phyloP scores from a whole-genome alignment of 306 rosid genomes.

The Medicago arabica region DNA sequence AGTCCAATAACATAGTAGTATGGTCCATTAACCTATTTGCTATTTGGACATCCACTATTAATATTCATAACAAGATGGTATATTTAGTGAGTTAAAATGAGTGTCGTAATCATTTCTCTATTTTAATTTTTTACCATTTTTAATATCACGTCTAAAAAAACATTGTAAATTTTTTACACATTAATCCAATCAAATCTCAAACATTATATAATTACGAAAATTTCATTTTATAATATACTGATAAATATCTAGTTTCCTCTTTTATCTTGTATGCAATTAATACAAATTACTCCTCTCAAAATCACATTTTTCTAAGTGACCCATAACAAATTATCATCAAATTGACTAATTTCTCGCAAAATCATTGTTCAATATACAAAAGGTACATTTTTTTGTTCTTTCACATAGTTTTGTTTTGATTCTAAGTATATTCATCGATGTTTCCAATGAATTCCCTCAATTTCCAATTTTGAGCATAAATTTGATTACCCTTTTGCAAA shows the following conservation, averaged over 20 bases:
- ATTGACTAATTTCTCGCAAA: neutral
- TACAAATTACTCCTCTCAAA: neutral
- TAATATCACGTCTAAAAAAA: no score
- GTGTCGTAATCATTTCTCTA: no score
- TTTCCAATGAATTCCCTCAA: neutral
- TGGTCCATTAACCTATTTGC: no score
- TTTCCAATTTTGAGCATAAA: conserved; percentile 15
- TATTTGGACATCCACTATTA: no score
- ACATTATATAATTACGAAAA: no score
- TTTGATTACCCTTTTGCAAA: conserved; percentile 32
- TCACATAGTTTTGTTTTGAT: neutral
- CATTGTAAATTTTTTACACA: no score
- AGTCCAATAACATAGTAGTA: no score
- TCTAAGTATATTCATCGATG: conserved; percentile 4
- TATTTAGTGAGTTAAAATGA: no score
- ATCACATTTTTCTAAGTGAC: neutral
- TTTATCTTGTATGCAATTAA: neutral
- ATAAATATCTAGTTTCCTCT: neutral
- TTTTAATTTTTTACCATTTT: no score
- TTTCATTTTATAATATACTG: no score
- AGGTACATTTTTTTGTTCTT: neutral
- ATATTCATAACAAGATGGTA: no score
- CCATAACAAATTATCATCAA: neutral
- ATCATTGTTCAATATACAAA: conserved; percentile 12
- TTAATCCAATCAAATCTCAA: no score